phyloP scores from a whole-genome alignment of 164 flowering plant species.

The Stephania cephalantha region DNA sequence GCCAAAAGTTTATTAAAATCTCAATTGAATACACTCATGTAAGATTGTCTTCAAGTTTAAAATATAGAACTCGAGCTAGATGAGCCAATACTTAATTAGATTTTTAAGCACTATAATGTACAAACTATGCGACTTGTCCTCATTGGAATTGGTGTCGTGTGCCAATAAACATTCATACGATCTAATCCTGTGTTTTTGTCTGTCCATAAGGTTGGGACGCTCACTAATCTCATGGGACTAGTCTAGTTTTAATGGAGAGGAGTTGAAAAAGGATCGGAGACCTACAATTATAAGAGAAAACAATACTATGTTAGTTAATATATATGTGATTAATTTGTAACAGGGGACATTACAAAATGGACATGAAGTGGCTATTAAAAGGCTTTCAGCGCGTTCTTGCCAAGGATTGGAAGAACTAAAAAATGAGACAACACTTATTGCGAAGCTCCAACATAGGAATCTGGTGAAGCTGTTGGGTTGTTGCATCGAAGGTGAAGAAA shows the following conservation, averaged over 20 bases:
- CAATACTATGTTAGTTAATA: no score
- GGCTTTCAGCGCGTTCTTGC: neutral
- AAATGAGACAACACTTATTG: constrained; percentile 8
- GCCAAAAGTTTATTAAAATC: no score
- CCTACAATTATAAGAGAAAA: no score
- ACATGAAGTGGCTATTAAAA: neutral
- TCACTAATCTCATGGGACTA: no score
- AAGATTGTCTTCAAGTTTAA: neutral
- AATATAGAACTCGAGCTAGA: no score
- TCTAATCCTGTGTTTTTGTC: no score
- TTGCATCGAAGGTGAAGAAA: constrained; percentile 8
- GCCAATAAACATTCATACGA: no score
- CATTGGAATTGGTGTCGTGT: no score
- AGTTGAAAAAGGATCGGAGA: no score
- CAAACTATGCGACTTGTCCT: neutral
- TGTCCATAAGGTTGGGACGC: no score
- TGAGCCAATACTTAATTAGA: neutral
- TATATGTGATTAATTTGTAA: neutral
- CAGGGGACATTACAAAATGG: constrained; percentile 1
- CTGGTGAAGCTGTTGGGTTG: constrained; percentile 9
- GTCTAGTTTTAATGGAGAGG: no score
- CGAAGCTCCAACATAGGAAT: constrained; percentile 10
- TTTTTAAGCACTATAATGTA: neutral
- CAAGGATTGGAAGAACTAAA: constrained; percentile 10
- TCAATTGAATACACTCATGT: no score